Evolutionary conservation across 192 early-diverging fungal species (phyloP), one percentile per base, ranked within the genome.

Genomic region (Cetraspora pellucida): DNA sequence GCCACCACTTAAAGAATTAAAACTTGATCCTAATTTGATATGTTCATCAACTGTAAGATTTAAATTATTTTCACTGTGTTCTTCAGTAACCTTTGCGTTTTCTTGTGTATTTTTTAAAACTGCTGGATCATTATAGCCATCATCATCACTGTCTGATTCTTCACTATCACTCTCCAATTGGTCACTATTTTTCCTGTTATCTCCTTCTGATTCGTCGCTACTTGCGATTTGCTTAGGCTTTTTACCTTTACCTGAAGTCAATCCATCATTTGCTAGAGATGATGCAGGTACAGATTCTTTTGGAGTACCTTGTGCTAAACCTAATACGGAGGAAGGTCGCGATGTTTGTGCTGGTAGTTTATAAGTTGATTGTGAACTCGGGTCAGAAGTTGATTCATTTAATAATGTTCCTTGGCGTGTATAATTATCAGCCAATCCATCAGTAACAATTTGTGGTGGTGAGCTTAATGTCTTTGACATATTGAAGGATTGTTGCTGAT

Each of bases 71-170:
- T 71, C 47, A 37, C 37, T 37, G 7, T 3, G 21, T 54, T 25
- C 69, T 28, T 11, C 1, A 16, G 1, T 14, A 10, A 50, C 17
- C 47, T 75, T 75, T 2, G 73, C 45, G 50, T 75, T 75, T 28
- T 55, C 44, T 61, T 75, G 59, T 28, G 73, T 75, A 64, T 75
- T 75, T 49, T 49, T 60, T 28, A 46, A 21, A 23, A 75, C 27
- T 49, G 57, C 57, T 8, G 31, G 73, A 30, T 61, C 58, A 45
- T 75, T 59, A 14, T 43, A n/a, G 3, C 14, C 23, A n/a, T 74
- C 58, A 16, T 4, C n/a, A 25, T 45, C 58, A 37, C 19, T 72
- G 54, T 64, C 73, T 19, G 43, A 49, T 16, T 75, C 47, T 31
- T 64, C 73, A 19, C 14, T 49, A 14, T 47, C 21, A 75, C 21